Percentiles rank a stretch among this genome's conserved stretches.
phyloP scores from a whole-genome alignment of 2,329 filamentous ascomycete genomes.

The Apiospora malaysiana region DNA sequence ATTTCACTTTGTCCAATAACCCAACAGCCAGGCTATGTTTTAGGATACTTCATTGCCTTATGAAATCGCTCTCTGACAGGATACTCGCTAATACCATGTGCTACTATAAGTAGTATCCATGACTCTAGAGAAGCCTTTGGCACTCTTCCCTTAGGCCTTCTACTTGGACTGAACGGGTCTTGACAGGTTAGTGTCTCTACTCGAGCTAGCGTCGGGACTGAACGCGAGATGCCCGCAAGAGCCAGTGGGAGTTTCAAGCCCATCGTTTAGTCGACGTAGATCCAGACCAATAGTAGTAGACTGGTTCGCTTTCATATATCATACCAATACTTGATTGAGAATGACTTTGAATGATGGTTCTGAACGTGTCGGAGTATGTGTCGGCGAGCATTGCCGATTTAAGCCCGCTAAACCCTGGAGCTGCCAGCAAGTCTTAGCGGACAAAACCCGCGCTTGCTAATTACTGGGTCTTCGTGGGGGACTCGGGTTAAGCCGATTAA shows the following conservation, averaged over 20 bases:
- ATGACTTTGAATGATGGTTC: too few relatives aligned
- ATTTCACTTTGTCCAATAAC: too few relatives aligned
- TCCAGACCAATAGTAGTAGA: too few relatives aligned
- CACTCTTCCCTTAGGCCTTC: not conserved
- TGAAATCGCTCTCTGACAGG: too few relatives aligned
- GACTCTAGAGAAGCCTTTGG: not conserved
- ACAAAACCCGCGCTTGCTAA: not conserved
- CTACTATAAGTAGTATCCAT: not conserved
- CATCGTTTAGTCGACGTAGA: not conserved
- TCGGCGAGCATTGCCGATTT: conserved; percentile 13
- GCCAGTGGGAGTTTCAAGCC: not conserved
- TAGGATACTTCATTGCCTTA: too few relatives aligned
- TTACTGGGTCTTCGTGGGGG: not conserved
- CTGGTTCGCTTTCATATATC: not conserved
- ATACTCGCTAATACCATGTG: too few relatives aligned
- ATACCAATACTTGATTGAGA: too few relatives aligned
- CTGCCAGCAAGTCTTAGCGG: not conserved
- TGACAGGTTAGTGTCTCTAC: not conserved
- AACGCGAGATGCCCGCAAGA: not conserved
- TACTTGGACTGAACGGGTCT: too few relatives aligned
- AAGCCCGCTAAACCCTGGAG: not conserved
- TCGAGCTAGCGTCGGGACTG: not conserved
- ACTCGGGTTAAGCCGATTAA: not conserved
- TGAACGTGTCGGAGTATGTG: not conserved
- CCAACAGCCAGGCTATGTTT: too few relatives aligned